A percentile compares a stretch with the other conserved stretches of the same genome.
Evolutionary conservation across 2,329 filamentous ascomycete species (phyloP).

Genomic region (Hypoxylon sp.): DNA sequence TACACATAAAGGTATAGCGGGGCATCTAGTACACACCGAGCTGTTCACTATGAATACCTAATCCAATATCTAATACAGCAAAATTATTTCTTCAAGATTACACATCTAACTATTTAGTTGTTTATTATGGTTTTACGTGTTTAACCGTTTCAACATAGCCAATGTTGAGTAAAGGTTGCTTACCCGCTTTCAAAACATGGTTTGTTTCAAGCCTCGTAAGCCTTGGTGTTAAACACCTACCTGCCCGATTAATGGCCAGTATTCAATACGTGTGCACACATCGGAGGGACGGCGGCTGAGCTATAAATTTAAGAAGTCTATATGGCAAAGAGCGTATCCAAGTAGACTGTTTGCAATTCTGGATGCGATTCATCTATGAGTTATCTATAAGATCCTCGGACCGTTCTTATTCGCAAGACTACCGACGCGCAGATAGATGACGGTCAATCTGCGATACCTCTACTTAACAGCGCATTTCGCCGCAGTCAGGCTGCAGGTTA

Average conservation of each 20-base stretch:
- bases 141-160: not conserved
- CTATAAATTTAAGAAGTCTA: not conserved
- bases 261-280: not conserved
- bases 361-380: slow-evolving; percentile 9
- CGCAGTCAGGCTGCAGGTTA: not conserved
- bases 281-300: not conserved
- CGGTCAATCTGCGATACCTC: not conserved
- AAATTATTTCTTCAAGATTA: too few relatives aligned
- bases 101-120: too few relatives aligned
- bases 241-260: not conserved
- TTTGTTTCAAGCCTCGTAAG: slow-evolving; percentile 30
- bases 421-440: not conserved
- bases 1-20: too few relatives aligned
- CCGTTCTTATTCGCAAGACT: not conserved
- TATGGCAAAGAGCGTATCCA: not conserved
- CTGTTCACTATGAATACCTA: too few relatives aligned
- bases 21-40: not conserved
- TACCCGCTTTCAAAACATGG: slow-evolving; percentile 23
- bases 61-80: too few relatives aligned
- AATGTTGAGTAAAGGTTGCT: not conserved
- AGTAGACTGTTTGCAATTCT: not conserved
- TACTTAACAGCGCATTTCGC: not conserved
- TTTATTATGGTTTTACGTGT: too few relatives aligned
- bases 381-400: slow-evolving; percentile 1
- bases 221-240: not conserved